Conservation (phyloP, 2,329 filamentous ascomycete species). For the Pseudocercospora eumusae region DNA sequence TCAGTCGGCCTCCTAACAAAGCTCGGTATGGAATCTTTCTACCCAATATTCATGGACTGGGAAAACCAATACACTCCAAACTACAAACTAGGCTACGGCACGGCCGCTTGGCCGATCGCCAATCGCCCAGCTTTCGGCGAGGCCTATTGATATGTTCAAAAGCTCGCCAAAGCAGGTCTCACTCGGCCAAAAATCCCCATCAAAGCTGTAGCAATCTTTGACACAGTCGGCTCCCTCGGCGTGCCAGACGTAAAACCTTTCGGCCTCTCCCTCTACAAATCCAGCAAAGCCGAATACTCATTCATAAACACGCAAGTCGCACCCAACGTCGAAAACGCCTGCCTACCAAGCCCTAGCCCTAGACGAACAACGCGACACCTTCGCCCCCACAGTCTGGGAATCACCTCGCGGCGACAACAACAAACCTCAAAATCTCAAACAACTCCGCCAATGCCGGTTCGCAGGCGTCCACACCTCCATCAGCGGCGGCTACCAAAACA, state of each 20-base stretch:
- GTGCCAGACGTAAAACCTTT: conserved; percentile 44
- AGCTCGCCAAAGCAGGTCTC: conserved; percentile 37
- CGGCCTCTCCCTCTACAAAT: conserved; percentile 27
- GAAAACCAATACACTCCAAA: conserved; percentile 29
- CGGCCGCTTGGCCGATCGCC: conserved; percentile 27
- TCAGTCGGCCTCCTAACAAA: conserved; percentile 45
- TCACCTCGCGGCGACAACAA: conserved; percentile 25
- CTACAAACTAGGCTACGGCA: conserved; percentile 22
- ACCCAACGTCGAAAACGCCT: conserved; percentile 42
- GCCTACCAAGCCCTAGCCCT: conserved; percentile 46
- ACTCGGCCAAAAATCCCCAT: conserved; percentile 36
- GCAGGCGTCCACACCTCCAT: conserved; percentile 46
- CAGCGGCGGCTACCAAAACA: conserved; percentile 45
- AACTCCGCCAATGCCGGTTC: conserved; percentile 49
- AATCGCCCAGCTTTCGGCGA: conserved; percentile 44
- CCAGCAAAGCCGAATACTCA: conserved; percentile 35
- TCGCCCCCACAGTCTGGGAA: conserved; percentile 45
- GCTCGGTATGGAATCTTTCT: conserved; percentile 31
- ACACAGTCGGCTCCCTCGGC: conserved; percentile 48
- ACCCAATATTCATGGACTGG: conserved; percentile 36
- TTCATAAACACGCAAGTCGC: conserved; percentile 50
- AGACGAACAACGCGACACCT: conserved; percentile 43
- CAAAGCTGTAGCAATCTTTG: conserved; percentile 46
- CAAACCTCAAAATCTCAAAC: conserved; percentile 42
- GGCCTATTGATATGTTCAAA: conserved; percentile 45